Base-by-base conservation (phyloP, 2,329 filamentous ascomycete species). In the Aspergillus piperis region DNA sequence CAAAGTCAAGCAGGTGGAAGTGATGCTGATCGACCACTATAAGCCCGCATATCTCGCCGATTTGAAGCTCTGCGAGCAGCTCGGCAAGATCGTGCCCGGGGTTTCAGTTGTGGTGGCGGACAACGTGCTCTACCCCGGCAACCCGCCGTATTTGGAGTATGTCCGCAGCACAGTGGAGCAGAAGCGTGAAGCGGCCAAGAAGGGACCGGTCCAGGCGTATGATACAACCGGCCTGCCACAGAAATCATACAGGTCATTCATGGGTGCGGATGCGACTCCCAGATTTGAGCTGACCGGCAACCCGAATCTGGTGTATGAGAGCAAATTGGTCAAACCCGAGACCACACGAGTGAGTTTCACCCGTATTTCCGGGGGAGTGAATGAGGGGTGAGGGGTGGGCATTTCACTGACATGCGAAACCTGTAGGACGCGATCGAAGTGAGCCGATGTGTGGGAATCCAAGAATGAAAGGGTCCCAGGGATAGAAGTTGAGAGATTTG, bases 11-110 rank as follows among this genome's bases (percentile, higher is more conserved):
- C 81, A 83, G 49, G 85, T 92, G 61, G 89, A 92, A 67, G 76
- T 93, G 41, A 79, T 92, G 74, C 94, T 95, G 73, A 78, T 95
- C 38, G 91, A 95, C 69, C 91, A 95, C 73, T 88, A 89, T 75
- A 93, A 94, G 75, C 88, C 89, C 0, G 84, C 87, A 0, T 95
- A 94, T 72, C 85, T 84, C 0, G 82, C 84, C 0, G 91, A 95
- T 68, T 75, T 94, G 62, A 92, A 92, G 76, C 82, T 92, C 0
- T 91, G 88, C 71, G 91, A 95, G 77, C 82, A 89, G 41, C 77
- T 93, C 5, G 83, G 82, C 0, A 72, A 94, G 38, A 80, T 95
- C 3, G 80, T 78, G 0, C 80, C 83, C 0, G 32, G 54, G n/a
- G 90, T 90, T 0, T 70, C 71, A 5, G 64, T 78, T 5, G 61